phyloP scores from a whole-genome alignment of 345 rosid genomes.

The Populus nigra region DNA sequence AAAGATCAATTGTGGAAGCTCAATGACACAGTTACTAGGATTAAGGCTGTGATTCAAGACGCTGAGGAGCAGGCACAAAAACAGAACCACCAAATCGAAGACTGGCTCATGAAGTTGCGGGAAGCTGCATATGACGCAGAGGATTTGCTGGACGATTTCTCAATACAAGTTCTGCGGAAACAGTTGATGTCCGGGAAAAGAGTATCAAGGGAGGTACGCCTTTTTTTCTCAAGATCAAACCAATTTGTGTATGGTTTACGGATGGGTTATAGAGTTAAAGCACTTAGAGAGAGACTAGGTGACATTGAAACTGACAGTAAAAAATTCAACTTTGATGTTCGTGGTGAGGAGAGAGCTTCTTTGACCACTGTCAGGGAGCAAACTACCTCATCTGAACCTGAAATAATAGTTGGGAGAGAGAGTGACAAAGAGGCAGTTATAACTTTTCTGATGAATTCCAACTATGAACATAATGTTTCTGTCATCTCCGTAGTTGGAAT shows the following conservation, averaged over 20 bases:
- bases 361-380: not conserved
- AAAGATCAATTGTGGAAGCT: too few relatives aligned
- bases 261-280: conserved; percentile 5
- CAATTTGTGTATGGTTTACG: not conserved
- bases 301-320: not conserved
- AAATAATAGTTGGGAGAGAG: conserved; percentile 16
- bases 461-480: not conserved
- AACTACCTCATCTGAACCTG: conserved; percentile 1
- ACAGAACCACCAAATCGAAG: too few relatives aligned
- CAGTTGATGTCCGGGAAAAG: not conserved
- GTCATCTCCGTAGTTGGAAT: conserved; percentile 25
- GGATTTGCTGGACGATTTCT: conserved; percentile 35
- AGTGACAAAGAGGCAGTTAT: conserved; percentile 5
- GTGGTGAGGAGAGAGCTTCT: not conserved
- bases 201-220: not conserved
- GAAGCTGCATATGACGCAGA: conserved; percentile 18
- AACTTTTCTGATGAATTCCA: not conserved
- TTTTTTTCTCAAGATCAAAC: conserved; percentile 2
- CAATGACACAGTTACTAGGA: too few relatives aligned
- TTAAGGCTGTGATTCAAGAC: too few relatives aligned
- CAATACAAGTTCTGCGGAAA: conserved; percentile 3
- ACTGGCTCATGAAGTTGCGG: too few relatives aligned
- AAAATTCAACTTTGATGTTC: not conserved
- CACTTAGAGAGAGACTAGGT: conserved; percentile 17
- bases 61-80: too few relatives aligned